Percentiles rank a stretch among this genome's conserved stretches.
Evolutionary conservation across 2,329 filamentous ascomycete species (phyloP).

Genomic region (Rhynchosporium graminicola): DNA sequence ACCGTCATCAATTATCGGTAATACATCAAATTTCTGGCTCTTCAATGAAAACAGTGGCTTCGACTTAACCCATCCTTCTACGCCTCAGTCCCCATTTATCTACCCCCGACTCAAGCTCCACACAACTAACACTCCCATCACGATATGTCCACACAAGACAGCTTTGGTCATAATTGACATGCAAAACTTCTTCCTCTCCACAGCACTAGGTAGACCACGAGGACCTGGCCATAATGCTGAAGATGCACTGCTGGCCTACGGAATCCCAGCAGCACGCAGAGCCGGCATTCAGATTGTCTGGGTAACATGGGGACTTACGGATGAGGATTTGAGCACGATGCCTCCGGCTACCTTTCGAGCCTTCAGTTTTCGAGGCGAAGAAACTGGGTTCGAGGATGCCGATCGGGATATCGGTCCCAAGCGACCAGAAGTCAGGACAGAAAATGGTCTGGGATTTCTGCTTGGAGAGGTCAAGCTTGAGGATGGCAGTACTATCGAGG

Average conservation of each 20-base stretch:
- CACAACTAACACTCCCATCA: neutral
- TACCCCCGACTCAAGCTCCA: neutral
- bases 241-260: neutral
- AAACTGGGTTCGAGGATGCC: neutral
- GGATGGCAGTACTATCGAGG: conserved; percentile 5
- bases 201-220: neutral
- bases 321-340: neutral
- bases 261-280: neutral
- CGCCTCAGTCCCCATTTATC: neutral
- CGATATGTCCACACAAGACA: conserved; percentile 2
- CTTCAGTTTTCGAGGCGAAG: neutral
- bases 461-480: neutral
- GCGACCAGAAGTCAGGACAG: neutral
- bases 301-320: neutral
- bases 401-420: neutral
- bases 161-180: neutral
- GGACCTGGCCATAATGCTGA: neutral
- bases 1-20: neutral
- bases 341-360: neutral
- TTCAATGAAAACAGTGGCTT: neutral
- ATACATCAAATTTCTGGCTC: conserved; percentile 6
- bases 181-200: neutral
- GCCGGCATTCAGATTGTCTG: neutral
- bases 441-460: neutral
- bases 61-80: conserved; percentile 13